Base-by-base conservation (phyloP, 1,284 basidiomycete species). In the Malassezia furfur region DNA sequence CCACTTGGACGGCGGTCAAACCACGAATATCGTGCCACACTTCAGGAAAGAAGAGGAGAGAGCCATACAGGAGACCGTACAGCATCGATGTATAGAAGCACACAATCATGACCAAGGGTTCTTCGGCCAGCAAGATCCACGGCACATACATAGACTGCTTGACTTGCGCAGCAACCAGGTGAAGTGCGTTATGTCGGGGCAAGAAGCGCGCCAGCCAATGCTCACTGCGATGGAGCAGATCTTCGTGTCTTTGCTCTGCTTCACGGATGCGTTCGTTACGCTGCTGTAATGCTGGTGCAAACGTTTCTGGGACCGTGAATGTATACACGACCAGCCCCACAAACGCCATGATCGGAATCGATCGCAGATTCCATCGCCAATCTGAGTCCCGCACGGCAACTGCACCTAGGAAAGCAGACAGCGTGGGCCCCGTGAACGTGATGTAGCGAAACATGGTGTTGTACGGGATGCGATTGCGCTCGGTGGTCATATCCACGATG, bases 31-130 rank as follows among this genome's bases (percentile, higher is more conserved):
- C 45, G 15, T 48, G 37, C 60, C 60, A 61, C 1, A 61, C 50
- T 12, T 51, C n/a, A 2, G 60, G 60, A 46, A 62, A 62, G 28
- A 55, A 54, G 8, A 52, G 45, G 10, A 62, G 50, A 0, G 51
- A 48, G 25, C 60, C 60, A 50, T 62, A 62, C 31, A 62, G 39
- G n/a, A 62, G 37, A 2, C 60, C 60, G 28, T 62, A 62, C 5
- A 62, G 47, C 28, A 62, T 31, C 12, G 57, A 25, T 3, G 60
- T 62, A 39, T 62, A 62, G 36, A 56, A 46, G 17, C 56, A 55
- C 1, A 59, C 51, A 34, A 62, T 43, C 19, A 56, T 54, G 19
- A 62, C 47, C n/a, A 62, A 3, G 5, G 60, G 60, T 32, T 62
- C 60, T 50, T 59, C 50, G 21, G 48, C n/a, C 5, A 62, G 41